phyloP scores from a whole-genome alignment of 345 rosid genomes.

The Theobroma cacao region DNA sequence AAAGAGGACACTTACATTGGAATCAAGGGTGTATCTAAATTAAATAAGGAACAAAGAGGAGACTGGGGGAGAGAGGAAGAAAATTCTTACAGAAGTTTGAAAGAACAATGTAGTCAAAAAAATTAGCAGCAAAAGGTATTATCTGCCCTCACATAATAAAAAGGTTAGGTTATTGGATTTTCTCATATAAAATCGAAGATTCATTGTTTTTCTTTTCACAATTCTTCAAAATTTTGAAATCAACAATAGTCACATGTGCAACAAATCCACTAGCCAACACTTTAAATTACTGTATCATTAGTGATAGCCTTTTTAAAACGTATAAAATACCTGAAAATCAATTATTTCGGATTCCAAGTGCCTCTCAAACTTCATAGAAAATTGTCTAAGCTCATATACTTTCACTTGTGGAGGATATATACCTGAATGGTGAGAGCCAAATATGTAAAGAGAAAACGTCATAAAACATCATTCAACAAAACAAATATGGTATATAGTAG shows the following conservation, averaged over 20 bases:
- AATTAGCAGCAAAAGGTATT: background rate
- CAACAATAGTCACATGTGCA: background rate
- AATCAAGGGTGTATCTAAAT: background rate
- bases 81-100: background rate
- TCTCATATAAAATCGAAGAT: background rate
- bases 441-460: too few species aligned
- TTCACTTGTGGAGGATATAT: constrained; percentile 90
- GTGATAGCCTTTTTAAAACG: background rate
- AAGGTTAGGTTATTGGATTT: background rate
- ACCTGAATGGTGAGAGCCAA: too few species aligned
- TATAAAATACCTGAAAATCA: constrained; percentile 65
- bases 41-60: background rate
- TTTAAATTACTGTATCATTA: background rate
- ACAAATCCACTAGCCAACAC: background rate
- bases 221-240: too few species aligned
- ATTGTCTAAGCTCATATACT: constrained; percentile 77
- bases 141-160: background rate
- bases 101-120: background rate
- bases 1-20: background rate
- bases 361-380: constrained; percentile 85
- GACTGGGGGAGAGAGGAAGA: background rate
- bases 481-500: too few species aligned
- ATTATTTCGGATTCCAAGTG: constrained; percentile 85
- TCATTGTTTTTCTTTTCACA: too few species aligned
- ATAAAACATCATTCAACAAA: too few species aligned